Base-by-base conservation (phyloP, 176 grass and related monocot species). In the Oryza australiensis region DNA sequence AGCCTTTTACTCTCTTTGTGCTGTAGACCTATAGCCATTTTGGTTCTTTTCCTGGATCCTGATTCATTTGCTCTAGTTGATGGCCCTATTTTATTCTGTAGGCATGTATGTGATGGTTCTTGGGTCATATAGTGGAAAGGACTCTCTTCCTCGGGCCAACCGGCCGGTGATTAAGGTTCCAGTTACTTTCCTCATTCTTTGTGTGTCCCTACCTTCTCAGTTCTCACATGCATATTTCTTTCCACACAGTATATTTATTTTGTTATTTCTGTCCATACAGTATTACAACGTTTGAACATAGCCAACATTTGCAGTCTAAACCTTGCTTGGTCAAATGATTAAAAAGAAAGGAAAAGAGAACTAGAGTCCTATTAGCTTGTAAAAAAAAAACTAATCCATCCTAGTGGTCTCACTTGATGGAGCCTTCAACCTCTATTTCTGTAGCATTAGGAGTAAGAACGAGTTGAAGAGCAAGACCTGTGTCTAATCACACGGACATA, bases 71-170 rank as follows among this genome's bases (percentile, higher is more conserved):
- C 2, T 43, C 78, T 68, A 12, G 4, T 13, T 82, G 73, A 74
- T 78, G 60, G 9, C 18, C 5, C 8, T 29, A 15, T 62, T 76
- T 90, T 82, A 16, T 67, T 41, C 4, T 86, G 68, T 37, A 98
- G 92, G 95, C 42, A 91, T 91, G 90, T 98, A 91, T 80, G 88
- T 98, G 14, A 88, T 98, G 92, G 74, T 94, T 62, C 68, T 98
- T 67, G 92, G 92, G 3, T 79, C 84, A 48, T 95, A 84, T 29
- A 27, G 83, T 59, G 69, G 64, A 30, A 23, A 71, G 26, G 23
- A 81, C 28, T 83, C 53, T n/a, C 55, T 24, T 2, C 55, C 86
- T 26, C 43, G 16, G 0, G 75, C 43, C 33, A 80, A 28, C 60
- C 28, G 75, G 66, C 81, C 87, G 9, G 9, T 63, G 28, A 82